Evolutionary conservation across 495 filamentous ascomycete species (phyloP), one percentile per base, ranked within the genome.

Genomic region (Penicillium malachiteum): DNA sequence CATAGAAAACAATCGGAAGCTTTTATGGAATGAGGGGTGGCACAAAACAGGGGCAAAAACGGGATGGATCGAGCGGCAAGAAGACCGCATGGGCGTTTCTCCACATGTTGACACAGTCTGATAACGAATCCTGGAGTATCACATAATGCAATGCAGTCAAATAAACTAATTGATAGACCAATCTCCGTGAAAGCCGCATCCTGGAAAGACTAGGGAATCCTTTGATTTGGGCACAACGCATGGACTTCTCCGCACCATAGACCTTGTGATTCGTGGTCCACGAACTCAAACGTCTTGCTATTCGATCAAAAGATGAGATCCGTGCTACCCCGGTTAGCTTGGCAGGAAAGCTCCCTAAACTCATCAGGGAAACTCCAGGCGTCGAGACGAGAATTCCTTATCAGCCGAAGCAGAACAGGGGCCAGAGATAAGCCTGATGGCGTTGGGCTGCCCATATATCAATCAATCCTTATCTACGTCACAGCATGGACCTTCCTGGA

Each of bases 301-400:
- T 56, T 56, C n/a, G 54, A 53, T 33, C 35, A 34, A 35, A 32
- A 42, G 35, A 9, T 46, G 48, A 31, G 54, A 63, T 55, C 55
- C 50, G 52, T 64, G 49, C 54, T 50, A 49, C 35, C 54, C 39
- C 17, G 33, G 40, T 31, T 13, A 64, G 53, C 64, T 64, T 67
- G 64, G 62, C 62, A 50, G 12, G 50, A 44, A 45, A 47, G 46
- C 52, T 47, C 52, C 21, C 60, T 51, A 70, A 59, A 57, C 70
- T 62, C 53, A 67, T 45, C 38, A 63, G 50, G 72, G 70, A 56
- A 75, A 55, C 56, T 72, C 31, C 51, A 70, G 47, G 70, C 72
- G 70, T 65, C 45, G 38, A 48, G 51, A 49, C 38, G 57, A 50
- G 40, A 48, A 18, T 31, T 48, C 32, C 54, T 54, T 52, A 56